Evolutionary conservation across 2,329 filamentous ascomycete species (phyloP), one percentile per base, ranked within the genome.

Genomic region (Cadophora sp.): DNA sequence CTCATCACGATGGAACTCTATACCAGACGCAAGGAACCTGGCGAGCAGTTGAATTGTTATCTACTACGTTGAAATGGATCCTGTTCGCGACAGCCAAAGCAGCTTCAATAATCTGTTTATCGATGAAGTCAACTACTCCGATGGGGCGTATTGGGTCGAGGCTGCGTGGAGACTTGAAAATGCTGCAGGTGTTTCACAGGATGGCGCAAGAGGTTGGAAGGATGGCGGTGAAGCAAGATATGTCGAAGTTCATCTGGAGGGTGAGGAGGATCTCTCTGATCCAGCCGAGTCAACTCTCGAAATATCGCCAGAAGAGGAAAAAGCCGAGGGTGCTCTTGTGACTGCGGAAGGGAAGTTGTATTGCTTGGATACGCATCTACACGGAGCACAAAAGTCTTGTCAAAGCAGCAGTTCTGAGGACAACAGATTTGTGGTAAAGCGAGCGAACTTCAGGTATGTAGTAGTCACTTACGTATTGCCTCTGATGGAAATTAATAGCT

Each of bases 371-470:
- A 65, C 50, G 34, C 34, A 60, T 27, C 53, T 48, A 29, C 19
- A 48, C 22, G 53, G 40, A 48, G 63, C 27, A 37, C 53, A 65
- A 60, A 65, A 60, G 12, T 65, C 51, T 65, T 60, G 31, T 65
- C 51, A 50, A 60, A 48, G 31, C 63, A 60, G 40, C 53, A 60
- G 63, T 65, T 65, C 37, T 43, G 26, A 65, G 55, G 40, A 59
- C 37, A 60, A 48, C 40, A 46, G 37, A 31, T n/a, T 55, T 26
- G 24, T 60, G 43, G 63, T 31, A 65, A 26, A 60, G 63, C 63
- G 55, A 65, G 63, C 51, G 12, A 46, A 50, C 27, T 59, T 65
- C 53, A 65, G 63, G 63, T 65, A 65, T 60, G 51, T 60, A 58
- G 56, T 65, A 51, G 63, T 48, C 63, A 60, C 55, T 65, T 5